A percentile compares a stretch with the other conserved stretches of the same genome.
Evolutionary conservation across 2,329 filamentous ascomycete genomes (phyloP).

Genomic region (Colletotrichum graminicola): DNA sequence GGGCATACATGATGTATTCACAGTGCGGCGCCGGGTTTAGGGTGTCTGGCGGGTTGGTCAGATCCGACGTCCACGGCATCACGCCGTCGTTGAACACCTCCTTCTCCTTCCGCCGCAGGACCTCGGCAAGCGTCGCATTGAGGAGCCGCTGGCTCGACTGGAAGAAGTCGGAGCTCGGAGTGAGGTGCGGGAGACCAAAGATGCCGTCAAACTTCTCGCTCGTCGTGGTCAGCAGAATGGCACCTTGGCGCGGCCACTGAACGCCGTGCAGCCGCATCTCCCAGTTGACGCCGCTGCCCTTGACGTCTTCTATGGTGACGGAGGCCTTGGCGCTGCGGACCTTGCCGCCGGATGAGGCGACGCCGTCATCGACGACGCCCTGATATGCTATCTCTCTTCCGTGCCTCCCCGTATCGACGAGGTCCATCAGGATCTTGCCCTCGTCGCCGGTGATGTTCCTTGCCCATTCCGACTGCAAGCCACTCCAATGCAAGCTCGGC

Average conservation of each 20-base stretch:
- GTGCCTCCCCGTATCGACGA: conserved; percentile 64
- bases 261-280: conserved; percentile 85
- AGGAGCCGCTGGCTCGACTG: conserved; percentile 73
- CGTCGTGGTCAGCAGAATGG: conserved; percentile 85
- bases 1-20: conserved; percentile 89
- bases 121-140: conserved; percentile 77
- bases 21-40: conserved; percentile 78
- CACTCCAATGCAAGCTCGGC: conserved; percentile 75
- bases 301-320: conserved; percentile 78
- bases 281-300: conserved; percentile 79
- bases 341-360: conserved; percentile 60
- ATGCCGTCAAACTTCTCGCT: conserved; percentile 96
- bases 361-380: conserved; percentile 51
- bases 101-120: conserved; percentile 74
- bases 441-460: conserved; percentile 83
- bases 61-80: conserved; percentile 82
- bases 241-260: conserved; percentile 86
- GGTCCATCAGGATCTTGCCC: conserved; percentile 76
- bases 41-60: conserved; percentile 71
- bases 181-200: conserved; percentile 87
- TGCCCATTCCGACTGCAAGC: conserved; percentile 71
- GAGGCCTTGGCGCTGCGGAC: conserved; percentile 78
- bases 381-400: conserved; percentile 59
- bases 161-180: conserved; percentile 70
- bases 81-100: conserved; percentile 66